A percentile compares a stretch with the other conserved stretches of the same genome.
These are phyloP conservation scores for Meira miltonrushii DNA, from an alignment of 1,284 basidiomycete species.

Conservation along the genomic window DNA sequence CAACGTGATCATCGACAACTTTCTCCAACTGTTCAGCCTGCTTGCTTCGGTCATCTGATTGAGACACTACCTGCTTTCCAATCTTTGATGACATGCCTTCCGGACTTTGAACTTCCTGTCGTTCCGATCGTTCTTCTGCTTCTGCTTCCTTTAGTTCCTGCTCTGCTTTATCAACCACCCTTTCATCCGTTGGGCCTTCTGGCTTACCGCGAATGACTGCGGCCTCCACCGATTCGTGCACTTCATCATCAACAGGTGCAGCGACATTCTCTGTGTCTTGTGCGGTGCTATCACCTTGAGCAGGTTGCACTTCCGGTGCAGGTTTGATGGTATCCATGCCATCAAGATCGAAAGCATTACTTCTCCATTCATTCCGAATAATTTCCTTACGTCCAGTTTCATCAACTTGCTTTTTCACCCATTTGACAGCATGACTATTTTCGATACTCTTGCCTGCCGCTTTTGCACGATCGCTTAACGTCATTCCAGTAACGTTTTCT, in stretches of 20 bases:
- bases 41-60: neutral
- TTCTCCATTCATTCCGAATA: slow-evolving; percentile 17
- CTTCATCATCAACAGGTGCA: neutral
- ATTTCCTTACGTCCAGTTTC: slow-evolving; percentile 14
- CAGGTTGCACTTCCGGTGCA: neutral
- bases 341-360: slow-evolving; percentile 17
- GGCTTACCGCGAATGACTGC: slow-evolving; percentile 3
- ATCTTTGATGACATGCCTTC: neutral
- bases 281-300: no score
- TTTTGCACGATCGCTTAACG: neutral
- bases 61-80: neutral
- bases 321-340: slow-evolving; percentile 10
- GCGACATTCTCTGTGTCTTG: neutral
- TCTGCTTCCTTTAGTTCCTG: neutral
- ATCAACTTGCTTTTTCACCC: slow-evolving; percentile 20
- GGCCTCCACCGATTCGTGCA: neutral
- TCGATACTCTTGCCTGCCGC: slow-evolving; percentile 9
- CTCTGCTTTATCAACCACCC: neutral
- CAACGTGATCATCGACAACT: neutral
- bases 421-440: slow-evolving; percentile 20
- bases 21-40: neutral
- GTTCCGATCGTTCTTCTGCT: neutral
- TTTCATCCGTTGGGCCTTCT: slow-evolving; percentile 7
- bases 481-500: slow-evolving; percentile 7
- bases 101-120: neutral